phyloP scores from a whole-genome alignment of 331 rosid species.

The Saraca asoca region DNA sequence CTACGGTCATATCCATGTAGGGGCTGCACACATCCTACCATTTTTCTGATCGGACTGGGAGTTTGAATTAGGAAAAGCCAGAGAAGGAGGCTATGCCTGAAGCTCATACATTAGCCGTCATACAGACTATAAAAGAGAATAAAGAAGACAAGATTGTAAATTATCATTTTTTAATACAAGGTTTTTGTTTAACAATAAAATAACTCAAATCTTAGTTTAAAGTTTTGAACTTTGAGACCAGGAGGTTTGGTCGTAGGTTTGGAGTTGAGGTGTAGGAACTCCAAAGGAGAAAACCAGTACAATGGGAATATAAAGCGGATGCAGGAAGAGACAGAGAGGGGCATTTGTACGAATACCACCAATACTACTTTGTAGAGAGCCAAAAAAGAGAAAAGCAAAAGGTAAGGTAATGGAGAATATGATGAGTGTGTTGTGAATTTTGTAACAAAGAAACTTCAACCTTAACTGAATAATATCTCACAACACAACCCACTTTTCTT shows the following conservation, averaged over 20 bases:
- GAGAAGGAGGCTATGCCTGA: no score
- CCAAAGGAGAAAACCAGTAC: conserved; percentile 18
- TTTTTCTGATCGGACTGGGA: no score
- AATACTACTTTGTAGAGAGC: conserved; percentile 27
- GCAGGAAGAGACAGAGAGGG: conserved; percentile 10
- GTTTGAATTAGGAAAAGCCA: no score
- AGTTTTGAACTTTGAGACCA: not conserved
- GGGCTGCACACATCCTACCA: no score
- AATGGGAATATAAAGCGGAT: conserved; percentile 46
- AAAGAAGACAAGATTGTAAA: no score
- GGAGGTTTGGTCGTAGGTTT: conserved; percentile 47
- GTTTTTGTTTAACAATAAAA: conserved; percentile 1
- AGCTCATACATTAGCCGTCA: no score
- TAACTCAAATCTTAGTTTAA: conserved; percentile 6
- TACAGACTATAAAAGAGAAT: no score
- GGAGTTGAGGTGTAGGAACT: conserved; percentile 30
- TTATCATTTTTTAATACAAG: no score
- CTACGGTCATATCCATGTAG: no score
- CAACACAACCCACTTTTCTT: conserved; percentile 18
- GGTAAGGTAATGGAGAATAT: conserved; percentile 48
- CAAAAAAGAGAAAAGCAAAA: conserved; percentile 42
- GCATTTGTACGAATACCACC: not conserved
- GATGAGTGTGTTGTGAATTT: conserved; percentile 44
- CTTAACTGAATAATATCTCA: conserved; percentile 27
- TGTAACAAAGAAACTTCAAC: conserved; percentile 61